These are phyloP conservation scores for Poa pratensis DNA, from an alignment of 176 grass and related monocot genomes.

Conservation along the genomic window DNA sequence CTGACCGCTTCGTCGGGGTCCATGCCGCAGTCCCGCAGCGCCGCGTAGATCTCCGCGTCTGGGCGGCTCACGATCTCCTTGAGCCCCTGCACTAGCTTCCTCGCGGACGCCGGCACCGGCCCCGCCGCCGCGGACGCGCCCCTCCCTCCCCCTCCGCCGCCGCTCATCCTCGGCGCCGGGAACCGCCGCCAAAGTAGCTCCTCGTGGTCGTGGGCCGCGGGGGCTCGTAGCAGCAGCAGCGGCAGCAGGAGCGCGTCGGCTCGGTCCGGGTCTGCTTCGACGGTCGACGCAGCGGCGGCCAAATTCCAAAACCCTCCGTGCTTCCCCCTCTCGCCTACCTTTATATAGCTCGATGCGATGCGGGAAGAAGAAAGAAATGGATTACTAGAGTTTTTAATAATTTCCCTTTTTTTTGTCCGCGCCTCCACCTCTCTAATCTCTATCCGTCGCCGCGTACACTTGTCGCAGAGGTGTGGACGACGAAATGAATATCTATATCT, in stretches of 20 bases:
- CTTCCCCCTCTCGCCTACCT: constrained; percentile 41
- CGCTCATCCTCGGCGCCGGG: constrained; percentile 52
- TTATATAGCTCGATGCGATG: constrained; percentile 48
- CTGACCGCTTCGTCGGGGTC: constrained; percentile 90
- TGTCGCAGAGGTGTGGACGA: constrained; percentile 43
- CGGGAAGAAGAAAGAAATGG: constrained; percentile 33
- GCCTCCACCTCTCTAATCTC: constrained; percentile 31
- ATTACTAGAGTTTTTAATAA: neutral
- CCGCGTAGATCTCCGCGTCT: constrained; percentile 94
- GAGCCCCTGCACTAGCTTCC: constrained; percentile 89
- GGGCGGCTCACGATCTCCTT: constrained; percentile 98
- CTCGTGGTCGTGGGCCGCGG: neutral
- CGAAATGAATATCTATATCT: neutral
- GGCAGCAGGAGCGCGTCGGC: constrained; percentile 24
- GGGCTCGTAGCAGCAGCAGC: constrained; percentile 1
- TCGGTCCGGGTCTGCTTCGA: constrained; percentile 32
- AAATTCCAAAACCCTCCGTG: constrained; percentile 58
- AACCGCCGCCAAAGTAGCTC: constrained; percentile 39
- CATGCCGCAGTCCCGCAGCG: constrained; percentile 96
- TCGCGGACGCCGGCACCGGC: constrained; percentile 67
- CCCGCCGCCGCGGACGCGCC: constrained; percentile 28
- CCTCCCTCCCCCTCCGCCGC: constrained; percentile 24
- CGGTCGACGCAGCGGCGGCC: constrained; percentile 45
- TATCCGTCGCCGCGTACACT: constrained; percentile 39
- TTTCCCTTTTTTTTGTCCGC: constrained; percentile 23